A percentile compares a stretch with the other conserved stretches of the same genome.
Conservation (phyloP, 148 eudicot species). For the Rhododendron henanense region DNA sequence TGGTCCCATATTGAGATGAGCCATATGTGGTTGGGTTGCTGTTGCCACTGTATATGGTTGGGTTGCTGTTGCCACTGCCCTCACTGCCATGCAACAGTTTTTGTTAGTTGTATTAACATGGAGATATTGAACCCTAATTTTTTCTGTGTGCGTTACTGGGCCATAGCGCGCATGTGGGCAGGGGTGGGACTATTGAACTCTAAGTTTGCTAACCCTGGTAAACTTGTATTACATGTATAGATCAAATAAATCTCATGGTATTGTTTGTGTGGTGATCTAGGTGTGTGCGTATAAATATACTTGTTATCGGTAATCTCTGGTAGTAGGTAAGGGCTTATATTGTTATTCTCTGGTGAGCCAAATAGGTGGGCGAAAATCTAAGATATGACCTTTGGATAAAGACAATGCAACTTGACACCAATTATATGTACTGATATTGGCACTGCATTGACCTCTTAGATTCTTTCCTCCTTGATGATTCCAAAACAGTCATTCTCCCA, state of each 20-base stretch:
- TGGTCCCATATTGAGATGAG: not conserved
- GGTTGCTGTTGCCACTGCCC: constrained; percentile 11
- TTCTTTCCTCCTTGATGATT: not conserved
- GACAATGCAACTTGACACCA: not conserved
- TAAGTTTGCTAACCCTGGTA: not conserved
- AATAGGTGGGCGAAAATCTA: not conserved
- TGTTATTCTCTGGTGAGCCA: not conserved
- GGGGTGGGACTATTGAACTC: not conserved
- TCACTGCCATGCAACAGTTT: constrained; percentile 10
- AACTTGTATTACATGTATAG: not conserved
- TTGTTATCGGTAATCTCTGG: not conserved
- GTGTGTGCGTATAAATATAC: too few species aligned
- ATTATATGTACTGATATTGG: not conserved
- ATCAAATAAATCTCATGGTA: not conserved
- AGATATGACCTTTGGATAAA: not conserved
- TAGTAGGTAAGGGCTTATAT: not conserved
- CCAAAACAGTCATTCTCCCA: not conserved
- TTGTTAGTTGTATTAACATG: not conserved
- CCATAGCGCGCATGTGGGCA: not conserved
- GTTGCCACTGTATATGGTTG: not conserved
- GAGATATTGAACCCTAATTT: not conserved
- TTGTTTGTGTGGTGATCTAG: not conserved
- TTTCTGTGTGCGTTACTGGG: not conserved
- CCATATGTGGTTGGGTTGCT: constrained; percentile 4
- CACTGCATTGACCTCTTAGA: not conserved